Evolutionary conservation across 257 asterid species (phyloP).

Genomic region (Ophiorrhiza pumila): DNA sequence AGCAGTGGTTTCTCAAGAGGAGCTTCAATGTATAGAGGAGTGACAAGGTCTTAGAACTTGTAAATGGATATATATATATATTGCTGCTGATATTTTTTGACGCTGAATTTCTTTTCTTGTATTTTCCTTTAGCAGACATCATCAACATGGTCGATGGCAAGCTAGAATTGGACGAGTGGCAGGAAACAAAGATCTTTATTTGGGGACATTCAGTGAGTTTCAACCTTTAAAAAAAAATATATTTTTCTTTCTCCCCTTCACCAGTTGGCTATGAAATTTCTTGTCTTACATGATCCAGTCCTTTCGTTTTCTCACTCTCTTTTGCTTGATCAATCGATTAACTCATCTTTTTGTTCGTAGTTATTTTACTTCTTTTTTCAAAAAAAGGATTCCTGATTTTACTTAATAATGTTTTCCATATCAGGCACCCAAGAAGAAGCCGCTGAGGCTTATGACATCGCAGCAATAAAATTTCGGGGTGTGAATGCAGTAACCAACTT

Average conservation of each 20-base stretch:
- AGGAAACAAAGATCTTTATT: slow-evolving; percentile 93
- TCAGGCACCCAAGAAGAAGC: slow-evolving; percentile 98
- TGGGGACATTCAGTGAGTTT: slow-evolving; percentile 90
- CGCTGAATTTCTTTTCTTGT: slow-evolving; percentile 23
- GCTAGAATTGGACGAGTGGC: slow-evolving; percentile 99
- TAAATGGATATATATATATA: not conserved
- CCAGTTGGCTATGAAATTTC: not conserved
- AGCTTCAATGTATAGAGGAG: slow-evolving; percentile 97
- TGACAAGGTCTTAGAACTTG: slow-evolving; percentile 76
- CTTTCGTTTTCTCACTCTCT: not conserved
- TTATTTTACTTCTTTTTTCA: not conserved
- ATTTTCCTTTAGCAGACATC: slow-evolving; percentile 86
- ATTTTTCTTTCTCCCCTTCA: not conserved
- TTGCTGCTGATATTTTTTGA: not conserved
- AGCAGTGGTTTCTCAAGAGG: slow-evolving; percentile 99
- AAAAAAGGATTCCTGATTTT: not conserved
- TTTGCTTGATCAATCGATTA: not conserved
- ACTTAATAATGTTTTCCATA: not conserved
- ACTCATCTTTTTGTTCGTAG: not conserved
- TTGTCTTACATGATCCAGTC: not conserved
- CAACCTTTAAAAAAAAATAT: not conserved
- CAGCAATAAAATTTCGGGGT: slow-evolving; percentile 90
- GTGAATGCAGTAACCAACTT: slow-evolving; percentile 89
- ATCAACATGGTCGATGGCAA: slow-evolving; percentile 99
- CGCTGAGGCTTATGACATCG: slow-evolving; percentile 96